Evolutionary conservation across 108 stramenopile species (phyloP).

Genomic region (Epithemia pelagica): DNA sequence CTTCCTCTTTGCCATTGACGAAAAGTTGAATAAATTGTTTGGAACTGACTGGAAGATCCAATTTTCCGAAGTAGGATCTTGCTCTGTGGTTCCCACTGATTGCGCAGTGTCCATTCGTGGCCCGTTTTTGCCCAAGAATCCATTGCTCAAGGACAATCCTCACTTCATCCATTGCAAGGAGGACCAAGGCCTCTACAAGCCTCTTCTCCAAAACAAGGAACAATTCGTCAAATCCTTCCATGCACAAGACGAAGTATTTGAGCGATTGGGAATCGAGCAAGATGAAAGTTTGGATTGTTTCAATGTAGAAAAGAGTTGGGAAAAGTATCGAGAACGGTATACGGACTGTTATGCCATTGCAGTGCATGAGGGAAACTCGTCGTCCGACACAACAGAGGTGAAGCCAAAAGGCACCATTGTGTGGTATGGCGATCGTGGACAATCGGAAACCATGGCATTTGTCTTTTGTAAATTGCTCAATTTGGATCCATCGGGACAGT

Average conservation of each 20-base stretch:
- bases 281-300: slow-evolving; percentile 8
- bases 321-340: background rate
- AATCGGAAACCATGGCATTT: background rate
- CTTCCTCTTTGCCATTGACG: background rate
- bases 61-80: background rate
- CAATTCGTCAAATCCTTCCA: slow-evolving; percentile 1
- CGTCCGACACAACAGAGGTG: background rate
- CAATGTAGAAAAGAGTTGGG: slow-evolving; percentile 10
- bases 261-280: slow-evolving; percentile 2
- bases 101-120: background rate
- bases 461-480: slow-evolving; percentile 11
- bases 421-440: slow-evolving; percentile 11
- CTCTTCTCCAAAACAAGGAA: background rate
- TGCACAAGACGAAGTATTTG: slow-evolving; percentile 6
- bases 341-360: background rate
- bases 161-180: background rate
- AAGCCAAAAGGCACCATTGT: background rate
- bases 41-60: slow-evolving; percentile 6
- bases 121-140: background rate
- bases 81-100: background rate
- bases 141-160: slow-evolving; percentile 1
- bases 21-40: background rate
- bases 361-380: background rate
- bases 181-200: slow-evolving; percentile 2
- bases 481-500: slow-evolving; percentile 1